Evolutionary conservation across 441 rosid genomes (phyloP).

Genomic region (Isatis lusitanica): DNA sequence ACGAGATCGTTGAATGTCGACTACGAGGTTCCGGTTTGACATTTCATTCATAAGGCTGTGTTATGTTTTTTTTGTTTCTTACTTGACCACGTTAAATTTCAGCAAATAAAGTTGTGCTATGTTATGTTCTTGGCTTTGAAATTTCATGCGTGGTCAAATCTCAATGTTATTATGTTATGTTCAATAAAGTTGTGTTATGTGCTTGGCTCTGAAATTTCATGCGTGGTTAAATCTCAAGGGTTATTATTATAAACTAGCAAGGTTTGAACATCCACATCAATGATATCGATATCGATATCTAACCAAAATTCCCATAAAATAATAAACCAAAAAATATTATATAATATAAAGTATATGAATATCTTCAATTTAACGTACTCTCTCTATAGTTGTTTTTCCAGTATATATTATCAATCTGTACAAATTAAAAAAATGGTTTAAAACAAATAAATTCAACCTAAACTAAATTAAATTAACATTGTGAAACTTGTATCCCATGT

Average conservation of each 20-base stretch:
- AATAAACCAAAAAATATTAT: too few species aligned
- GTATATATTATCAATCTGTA: too few species aligned
- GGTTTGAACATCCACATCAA: not conserved
- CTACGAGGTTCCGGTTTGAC: constrained; percentile 39
- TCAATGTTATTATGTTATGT: not conserved
- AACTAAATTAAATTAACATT: not conserved
- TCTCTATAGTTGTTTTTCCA: too few species aligned
- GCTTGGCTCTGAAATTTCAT: not conserved
- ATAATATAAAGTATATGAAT: too few species aligned
- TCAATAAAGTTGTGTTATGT: not conserved
- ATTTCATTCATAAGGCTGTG: constrained; percentile 16
- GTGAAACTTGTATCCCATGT: not conserved
- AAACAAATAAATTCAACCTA: too few species aligned
- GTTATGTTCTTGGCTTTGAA: not conserved
- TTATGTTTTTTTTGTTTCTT: not conserved
- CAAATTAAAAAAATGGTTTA: too few species aligned
- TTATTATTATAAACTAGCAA: not conserved
- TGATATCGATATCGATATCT: too few species aligned
- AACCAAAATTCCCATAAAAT: too few species aligned
- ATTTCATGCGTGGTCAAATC: not conserved
- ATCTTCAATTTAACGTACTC: too few species aligned
- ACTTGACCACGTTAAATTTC: not conserved
- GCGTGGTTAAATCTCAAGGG: not conserved
- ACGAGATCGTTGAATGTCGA: constrained; percentile 40
- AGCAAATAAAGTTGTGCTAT: constrained; percentile 1